Percentiles rank a stretch among this genome's conserved stretches.
Conservation (phyloP, 192 early-diverging fungal genomes). For the Backusella macrospora region DNA sequence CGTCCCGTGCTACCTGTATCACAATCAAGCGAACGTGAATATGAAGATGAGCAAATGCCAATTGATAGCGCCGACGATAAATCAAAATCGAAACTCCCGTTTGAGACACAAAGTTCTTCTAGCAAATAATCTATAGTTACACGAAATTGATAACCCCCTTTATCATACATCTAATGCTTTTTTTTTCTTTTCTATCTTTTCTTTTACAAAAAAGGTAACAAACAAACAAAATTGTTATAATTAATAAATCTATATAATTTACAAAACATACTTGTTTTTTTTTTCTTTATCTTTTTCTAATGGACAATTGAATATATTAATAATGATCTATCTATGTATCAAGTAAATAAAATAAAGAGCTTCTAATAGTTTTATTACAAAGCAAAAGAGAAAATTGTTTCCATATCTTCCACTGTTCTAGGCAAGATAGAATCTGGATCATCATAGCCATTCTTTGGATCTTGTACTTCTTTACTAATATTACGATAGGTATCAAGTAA, state of each 20-base stretch:
- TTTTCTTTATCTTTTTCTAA: not conserved
- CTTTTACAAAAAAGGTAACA: slow-evolving; percentile 2
- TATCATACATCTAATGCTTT: not conserved
- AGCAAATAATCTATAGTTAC: not conserved
- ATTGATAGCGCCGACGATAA: not conserved
- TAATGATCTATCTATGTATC: too few relatives aligned
- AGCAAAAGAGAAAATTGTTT: slow-evolving; percentile 59
- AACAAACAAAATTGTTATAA: not conserved
- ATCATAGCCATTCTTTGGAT: slow-evolving; percentile 64
- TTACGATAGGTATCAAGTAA: slow-evolving; percentile 67
- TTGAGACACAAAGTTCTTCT: slow-evolving; percentile 8
- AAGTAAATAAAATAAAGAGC: not conserved
- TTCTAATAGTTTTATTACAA: slow-evolving; percentile 10
- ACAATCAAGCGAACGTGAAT: not conserved
- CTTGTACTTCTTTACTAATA: slow-evolving; percentile 55
- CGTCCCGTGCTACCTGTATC: not conserved
- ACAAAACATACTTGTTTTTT: not conserved
- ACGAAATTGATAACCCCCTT: too few relatives aligned
- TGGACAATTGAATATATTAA: too few relatives aligned
- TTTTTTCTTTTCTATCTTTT: not conserved
- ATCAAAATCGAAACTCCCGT: not conserved
- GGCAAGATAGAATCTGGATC: slow-evolving; percentile 63
- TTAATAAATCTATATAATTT: too few relatives aligned
- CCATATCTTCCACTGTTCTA: slow-evolving; percentile 74
- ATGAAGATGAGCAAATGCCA: not conserved